A percentile compares a stretch with the other conserved stretches of the same genome.
phyloP scores from a whole-genome alignment of 2,329 filamentous ascomycete species.

The Fusarium denticulatum region DNA sequence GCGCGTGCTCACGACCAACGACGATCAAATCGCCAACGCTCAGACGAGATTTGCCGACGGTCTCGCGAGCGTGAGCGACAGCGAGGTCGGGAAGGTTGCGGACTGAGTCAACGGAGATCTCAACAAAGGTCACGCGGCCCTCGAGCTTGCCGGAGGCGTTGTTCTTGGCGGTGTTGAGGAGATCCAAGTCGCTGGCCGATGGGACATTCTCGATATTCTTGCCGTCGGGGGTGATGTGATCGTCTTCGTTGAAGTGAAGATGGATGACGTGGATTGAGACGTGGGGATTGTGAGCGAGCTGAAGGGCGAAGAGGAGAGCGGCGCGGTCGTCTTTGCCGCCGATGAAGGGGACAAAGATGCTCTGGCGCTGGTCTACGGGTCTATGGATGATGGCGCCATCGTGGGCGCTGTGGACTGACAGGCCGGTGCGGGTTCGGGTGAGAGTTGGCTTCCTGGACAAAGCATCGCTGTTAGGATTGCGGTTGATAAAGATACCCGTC shows the following conservation, averaged over 20 bases:
- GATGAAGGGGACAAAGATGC: constrained; percentile 88
- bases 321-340: constrained; percentile 84
- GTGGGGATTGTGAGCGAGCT: constrained; percentile 81
- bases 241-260: constrained; percentile 40
- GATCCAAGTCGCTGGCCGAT: constrained; percentile 42
- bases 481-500: constrained; percentile 63
- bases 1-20: constrained; percentile 35
- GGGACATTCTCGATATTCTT: constrained; percentile 23
- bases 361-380: constrained; percentile 75
- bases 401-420: constrained; percentile 54
- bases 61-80: constrained; percentile 28
- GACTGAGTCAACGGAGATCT: constrained; percentile 38
- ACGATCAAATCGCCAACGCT: constrained; percentile 44
- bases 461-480: constrained; percentile 47
- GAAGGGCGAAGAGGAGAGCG: constrained; percentile 82
- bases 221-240: neutral
- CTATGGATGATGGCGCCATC: constrained; percentile 60
- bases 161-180: constrained; percentile 39
- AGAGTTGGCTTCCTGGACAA: constrained; percentile 59
- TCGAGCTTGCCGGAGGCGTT: constrained; percentile 29
- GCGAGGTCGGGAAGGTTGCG: constrained; percentile 42
- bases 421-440: constrained; percentile 46
- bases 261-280: constrained; percentile 80
- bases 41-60: constrained; percentile 35
- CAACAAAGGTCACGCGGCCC: constrained; percentile 34